A percentile compares a stretch with the other conserved stretches of the same genome.
These are phyloP conservation scores for Coemansia nantahalensis DNA, from an alignment of 192 early-diverging fungal species.

Conservation along the genomic window DNA sequence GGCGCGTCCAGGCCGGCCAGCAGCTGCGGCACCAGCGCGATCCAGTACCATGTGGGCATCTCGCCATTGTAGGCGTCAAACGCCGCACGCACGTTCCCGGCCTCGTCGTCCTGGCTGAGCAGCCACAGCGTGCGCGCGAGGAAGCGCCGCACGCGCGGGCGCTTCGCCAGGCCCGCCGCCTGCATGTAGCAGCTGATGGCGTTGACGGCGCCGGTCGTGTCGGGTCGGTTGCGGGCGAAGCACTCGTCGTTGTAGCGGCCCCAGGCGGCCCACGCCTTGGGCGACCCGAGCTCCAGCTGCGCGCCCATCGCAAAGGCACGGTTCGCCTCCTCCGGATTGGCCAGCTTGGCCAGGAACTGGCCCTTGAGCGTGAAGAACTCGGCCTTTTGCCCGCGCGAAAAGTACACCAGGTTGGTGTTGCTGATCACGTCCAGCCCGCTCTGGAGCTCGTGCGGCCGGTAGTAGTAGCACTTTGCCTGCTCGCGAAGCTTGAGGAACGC, in stretches of 20 bases:
- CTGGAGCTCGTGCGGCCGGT: conserved; percentile 81
- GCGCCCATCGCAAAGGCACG: conserved; percentile 87
- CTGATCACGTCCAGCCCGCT: conserved; percentile 97
- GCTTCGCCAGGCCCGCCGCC: conserved; percentile 86
- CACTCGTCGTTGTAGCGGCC: conserved; percentile 91
- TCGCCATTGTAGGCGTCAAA: conserved; percentile 92
- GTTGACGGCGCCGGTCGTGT: conserved; percentile 78
- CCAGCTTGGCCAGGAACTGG: conserved; percentile 87
- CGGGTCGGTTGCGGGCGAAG: conserved; percentile 80
- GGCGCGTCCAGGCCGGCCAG: conserved; percentile 78
- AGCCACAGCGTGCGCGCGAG: conserved; percentile 93
- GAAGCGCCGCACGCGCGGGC: conserved; percentile 82
- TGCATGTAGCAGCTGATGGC: conserved; percentile 97
- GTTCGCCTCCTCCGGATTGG: conserved; percentile 82
- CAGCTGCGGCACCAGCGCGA: conserved; percentile 96
- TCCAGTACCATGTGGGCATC: conserved; percentile 96
- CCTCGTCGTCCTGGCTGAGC: conserved; percentile 80
- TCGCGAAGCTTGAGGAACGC: conserved; percentile 95
- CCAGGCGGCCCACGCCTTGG: conserved; percentile 97
- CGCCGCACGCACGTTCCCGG: conserved; percentile 69
- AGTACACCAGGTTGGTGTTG: conserved; percentile 98
- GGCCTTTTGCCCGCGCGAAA: conserved; percentile 86
- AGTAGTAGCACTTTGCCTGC: conserved; percentile 98
- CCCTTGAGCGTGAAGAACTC: conserved; percentile 98
- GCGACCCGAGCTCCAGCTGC: conserved; percentile 82